Conservation (phyloP, 306 rosid species). For the peach (Prunus persica) region Prunus_persica_NCBIv2 NC_034011.1:25101001-25101500, state of each 20-base stretch:
- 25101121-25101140: too few species aligned
- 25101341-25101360: conserved; percentile 32
- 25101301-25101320: conserved; percentile 31
- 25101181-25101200: neutral
- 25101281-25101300: conserved; percentile 31
- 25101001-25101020: neutral
- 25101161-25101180: neutral
- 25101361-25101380: conserved; percentile 32
- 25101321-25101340: conserved; percentile 30
- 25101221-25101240: neutral
- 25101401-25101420: conserved; percentile 42
- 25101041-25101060: neutral
- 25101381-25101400: conserved; percentile 39
- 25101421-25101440: conserved; percentile 39
- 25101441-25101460: conserved; percentile 41
- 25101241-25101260: neutral
- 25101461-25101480: conserved; percentile 33
- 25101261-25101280: neutral
- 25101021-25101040: neutral
- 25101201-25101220: neutral
- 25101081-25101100: neutral
- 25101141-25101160: neutral
- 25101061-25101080: neutral
- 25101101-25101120: too few species aligned
- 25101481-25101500: neutral